Base-by-base conservation (phyloP, 108 stramenopile species). In the Parietichytrium sp. region DNA sequence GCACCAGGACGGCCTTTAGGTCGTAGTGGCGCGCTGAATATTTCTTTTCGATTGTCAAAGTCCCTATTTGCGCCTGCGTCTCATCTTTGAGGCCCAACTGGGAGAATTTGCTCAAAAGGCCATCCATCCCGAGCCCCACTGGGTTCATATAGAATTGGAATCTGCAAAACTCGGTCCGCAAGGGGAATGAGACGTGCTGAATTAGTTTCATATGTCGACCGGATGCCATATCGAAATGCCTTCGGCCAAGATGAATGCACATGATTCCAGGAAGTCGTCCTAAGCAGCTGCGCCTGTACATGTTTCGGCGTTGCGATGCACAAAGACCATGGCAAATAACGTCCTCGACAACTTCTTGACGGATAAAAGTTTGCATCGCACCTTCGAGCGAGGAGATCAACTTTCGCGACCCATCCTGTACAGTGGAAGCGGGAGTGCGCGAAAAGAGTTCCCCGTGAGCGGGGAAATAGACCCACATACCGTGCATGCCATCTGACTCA, bases 401-500 rank as follows among this genome's bases (percentile, higher is more conserved):
- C 16, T 2, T 42, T 0, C 61, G 38, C 42, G 61, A 45, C 6
- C 13, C 10, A 0, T 33, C 6, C 42, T 72, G 20, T 0, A 72
- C 20, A 72, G 61, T 0, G 61, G 61, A 6, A 72, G 61, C 10
- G 61, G 61, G 33, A 72, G n/a, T 6, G 45, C 61, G 61, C 45
- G 61, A 33, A 72, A 45, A 0, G 61, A 45, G 13, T 33, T 45
- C 0, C 38, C 61, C 15, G 38, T 33, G 6, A 72, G 20, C 10
- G 61, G 61, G 10, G 61, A 72, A n/a, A 72, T 72, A 7, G 61
- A 72, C 20, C 61, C 61, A 25, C 61, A 72, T n/a, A 23, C 45
- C 6, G 61, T n/a, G 61, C 61, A 72, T 42, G 45, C 45, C 61
- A 72, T 72, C 20, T 72, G 61, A 42, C 20, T 72, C 61, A 72